phyloP scores from a whole-genome alignment of 2,329 filamentous ascomycete genomes.

The Aschersonia sp. region DNA sequence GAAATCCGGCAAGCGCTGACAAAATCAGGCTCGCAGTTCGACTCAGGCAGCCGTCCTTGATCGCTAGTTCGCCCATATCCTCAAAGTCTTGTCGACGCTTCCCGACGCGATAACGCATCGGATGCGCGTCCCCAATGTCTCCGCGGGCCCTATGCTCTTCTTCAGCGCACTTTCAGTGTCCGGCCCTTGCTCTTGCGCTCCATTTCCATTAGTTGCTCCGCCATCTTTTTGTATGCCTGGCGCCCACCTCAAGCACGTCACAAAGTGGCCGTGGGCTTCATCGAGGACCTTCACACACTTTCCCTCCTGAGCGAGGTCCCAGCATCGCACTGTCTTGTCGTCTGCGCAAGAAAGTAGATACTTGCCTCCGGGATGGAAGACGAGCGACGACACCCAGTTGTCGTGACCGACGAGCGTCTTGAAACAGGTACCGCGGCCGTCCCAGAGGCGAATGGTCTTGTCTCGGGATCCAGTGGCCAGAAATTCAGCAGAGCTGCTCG shows the following conservation, averaged over 20 bases:
- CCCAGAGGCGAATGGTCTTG: conserved; percentile 85
- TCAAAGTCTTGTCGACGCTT: conserved; percentile 67
- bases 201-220: conserved; percentile 4
- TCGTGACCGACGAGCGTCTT: conserved; percentile 80
- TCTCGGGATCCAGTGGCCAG: conserved; percentile 81
- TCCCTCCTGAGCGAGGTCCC: conserved; percentile 83
- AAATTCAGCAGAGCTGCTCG: conserved; percentile 68
- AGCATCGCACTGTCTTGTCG: conserved; percentile 85
- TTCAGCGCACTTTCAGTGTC: conserved; percentile 22
- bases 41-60: not conserved
- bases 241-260: conserved; percentile 80
- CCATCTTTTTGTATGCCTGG: conserved; percentile 29
- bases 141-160: conserved; percentile 27
- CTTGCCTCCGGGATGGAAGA: conserved; percentile 86
- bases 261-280: conserved; percentile 70
- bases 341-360: conserved; percentile 77
- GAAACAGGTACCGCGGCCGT: conserved; percentile 68
- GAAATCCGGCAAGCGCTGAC: too few species aligned
- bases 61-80: conserved; percentile 53
- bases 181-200: conserved; percentile 5
- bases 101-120: conserved; percentile 79
- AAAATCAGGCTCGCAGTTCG: not conserved
- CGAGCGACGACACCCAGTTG: conserved; percentile 79
- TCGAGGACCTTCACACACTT: conserved; percentile 74
- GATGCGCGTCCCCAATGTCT: conserved; percentile 44